Evolutionary conservation across 768 basidiomycete species (phyloP), one percentile per base, ranked within the genome.

Genomic region (Amylocystis lapponica): DNA sequence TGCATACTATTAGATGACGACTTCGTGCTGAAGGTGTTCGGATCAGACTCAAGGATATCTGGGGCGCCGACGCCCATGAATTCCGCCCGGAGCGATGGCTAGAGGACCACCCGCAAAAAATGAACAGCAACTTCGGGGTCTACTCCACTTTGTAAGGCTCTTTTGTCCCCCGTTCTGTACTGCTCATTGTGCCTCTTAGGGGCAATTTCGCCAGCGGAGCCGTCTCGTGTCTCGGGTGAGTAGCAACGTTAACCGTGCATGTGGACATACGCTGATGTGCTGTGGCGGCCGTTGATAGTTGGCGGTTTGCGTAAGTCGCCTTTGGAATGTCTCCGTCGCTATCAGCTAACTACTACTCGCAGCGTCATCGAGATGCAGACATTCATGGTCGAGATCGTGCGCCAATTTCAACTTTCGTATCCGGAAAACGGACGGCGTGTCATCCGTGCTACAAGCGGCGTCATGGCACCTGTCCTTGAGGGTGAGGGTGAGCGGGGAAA

Each of bases 61-160:
- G 62, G 61, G 64, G 62, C 11, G 41, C 47, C 16, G 56, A 63
- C 36, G 50, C 59, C 3, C 52, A 58, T 19, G 52, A 30, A 13
- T 64, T 57, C 46, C 31, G 55, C 11, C 62, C 61, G 3, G 61
- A 61, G 33, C 48, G 62, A 1, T 64, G 63, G 63, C 36, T 59
- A 4, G 53, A 59, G n/a, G 55, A 33, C 6, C 14, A 6, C 14
- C 32, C 5, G 32, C 32, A n/a, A 33, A 6, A 33, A n/a, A 5
- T 6, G 32, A n/a, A 5, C 32, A 33, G 5, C 14, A 13, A 33
- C 14, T 33, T 33, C 14, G 32, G 32, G 5, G 6, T 33, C 32
- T 33, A 33, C 19, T 5, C 32, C 14, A 33, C 14, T 33, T n/a
- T 33, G 32, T 33, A 19, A 33, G 32, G 14, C 7, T 19, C 32